phyloP scores from a whole-genome alignment of 208 protist genomes.

The Acanthamoeba castellanii region DNA sequence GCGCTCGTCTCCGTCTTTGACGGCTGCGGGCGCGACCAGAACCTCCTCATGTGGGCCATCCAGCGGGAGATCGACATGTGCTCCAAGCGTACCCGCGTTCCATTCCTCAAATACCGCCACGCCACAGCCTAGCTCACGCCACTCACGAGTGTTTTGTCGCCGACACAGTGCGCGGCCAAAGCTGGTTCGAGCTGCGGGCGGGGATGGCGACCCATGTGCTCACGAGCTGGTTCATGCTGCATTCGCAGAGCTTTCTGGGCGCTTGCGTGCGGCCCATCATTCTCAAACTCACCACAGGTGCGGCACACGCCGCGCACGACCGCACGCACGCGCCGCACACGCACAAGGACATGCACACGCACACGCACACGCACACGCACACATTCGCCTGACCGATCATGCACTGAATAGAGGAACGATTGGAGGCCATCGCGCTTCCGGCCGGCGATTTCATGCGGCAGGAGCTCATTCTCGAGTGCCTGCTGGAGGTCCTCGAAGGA shows the following conservation, averaged over 20 bases:
- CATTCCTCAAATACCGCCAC: background rate
- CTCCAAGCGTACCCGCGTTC: background rate
- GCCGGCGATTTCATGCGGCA: conserved; percentile 22
- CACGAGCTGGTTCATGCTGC: background rate
- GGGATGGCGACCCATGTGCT: conserved; percentile 32
- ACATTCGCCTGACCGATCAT: background rate
- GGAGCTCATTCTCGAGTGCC: conserved; percentile 33
- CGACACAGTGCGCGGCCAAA: background rate
- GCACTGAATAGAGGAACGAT: background rate
- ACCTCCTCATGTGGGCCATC: conserved; percentile 51
- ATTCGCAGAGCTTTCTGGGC: background rate
- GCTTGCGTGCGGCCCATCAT: conserved; percentile 26
- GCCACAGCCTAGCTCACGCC: too few relatives aligned
- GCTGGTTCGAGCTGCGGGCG: background rate
- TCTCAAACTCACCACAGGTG: conserved; percentile 17
- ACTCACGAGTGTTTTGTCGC: background rate
- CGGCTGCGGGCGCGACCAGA: conserved; percentile 9
- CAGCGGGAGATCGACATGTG: conserved; percentile 62
- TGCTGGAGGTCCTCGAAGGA: background rate
- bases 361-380: background rate
- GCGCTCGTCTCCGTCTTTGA: conserved; percentile 40
- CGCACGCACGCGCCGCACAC: background rate
- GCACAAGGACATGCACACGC: background rate
- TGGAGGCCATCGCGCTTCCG: background rate
- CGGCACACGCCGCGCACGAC: too few relatives aligned